These are phyloP conservation scores for Hypoxylon sp. DNA, from an alignment of 2,329 filamentous ascomycete genomes.

Conservation along the genomic window DNA sequence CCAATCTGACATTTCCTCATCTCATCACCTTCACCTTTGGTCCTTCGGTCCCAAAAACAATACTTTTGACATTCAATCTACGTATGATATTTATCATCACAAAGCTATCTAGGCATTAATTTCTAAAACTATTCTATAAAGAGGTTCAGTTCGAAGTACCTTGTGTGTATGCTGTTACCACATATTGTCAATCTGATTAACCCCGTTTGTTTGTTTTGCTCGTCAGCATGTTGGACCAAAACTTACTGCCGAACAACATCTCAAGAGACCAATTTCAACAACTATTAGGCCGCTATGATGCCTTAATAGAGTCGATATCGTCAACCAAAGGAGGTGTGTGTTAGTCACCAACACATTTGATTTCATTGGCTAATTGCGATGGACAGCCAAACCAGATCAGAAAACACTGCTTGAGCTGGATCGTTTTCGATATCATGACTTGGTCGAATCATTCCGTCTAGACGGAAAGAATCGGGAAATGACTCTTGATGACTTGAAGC, in stretches of 20 bases:
- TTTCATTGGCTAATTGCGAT: slow-evolving; percentile 12
- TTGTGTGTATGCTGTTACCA: too few relatives aligned
- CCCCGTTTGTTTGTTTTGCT: too few relatives aligned
- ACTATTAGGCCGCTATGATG: slow-evolving; percentile 50
- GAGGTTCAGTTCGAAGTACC: too few relatives aligned
- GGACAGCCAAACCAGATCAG: slow-evolving; percentile 58
- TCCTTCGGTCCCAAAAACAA: too few relatives aligned
- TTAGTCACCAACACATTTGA: slow-evolving; percentile 31
- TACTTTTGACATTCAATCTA: too few relatives aligned
- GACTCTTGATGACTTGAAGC: slow-evolving; percentile 65
- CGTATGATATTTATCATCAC: too few relatives aligned
- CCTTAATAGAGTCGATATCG: slow-evolving; percentile 55
- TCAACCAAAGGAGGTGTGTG: slow-evolving; percentile 53
- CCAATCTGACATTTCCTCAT: too few relatives aligned
- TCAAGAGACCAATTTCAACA: slow-evolving; percentile 48
- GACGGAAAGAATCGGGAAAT: slow-evolving; percentile 52
- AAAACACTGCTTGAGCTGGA: slow-evolving; percentile 67
- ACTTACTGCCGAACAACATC: slow-evolving; percentile 40
- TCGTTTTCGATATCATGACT: slow-evolving; percentile 64
- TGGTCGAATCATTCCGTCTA: slow-evolving; percentile 56
- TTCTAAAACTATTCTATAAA: too few relatives aligned
- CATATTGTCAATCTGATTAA: too few relatives aligned
- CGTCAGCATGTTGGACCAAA: slow-evolving; percentile 31
- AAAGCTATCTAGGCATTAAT: too few relatives aligned
- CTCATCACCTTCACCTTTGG: too few relatives aligned